A percentile compares a stretch with the other conserved stretches of the same genome.
Conservation (phyloP, 2,329 filamentous ascomycete species). For the Stagonosporopsis cucurbitacearum region DNA sequence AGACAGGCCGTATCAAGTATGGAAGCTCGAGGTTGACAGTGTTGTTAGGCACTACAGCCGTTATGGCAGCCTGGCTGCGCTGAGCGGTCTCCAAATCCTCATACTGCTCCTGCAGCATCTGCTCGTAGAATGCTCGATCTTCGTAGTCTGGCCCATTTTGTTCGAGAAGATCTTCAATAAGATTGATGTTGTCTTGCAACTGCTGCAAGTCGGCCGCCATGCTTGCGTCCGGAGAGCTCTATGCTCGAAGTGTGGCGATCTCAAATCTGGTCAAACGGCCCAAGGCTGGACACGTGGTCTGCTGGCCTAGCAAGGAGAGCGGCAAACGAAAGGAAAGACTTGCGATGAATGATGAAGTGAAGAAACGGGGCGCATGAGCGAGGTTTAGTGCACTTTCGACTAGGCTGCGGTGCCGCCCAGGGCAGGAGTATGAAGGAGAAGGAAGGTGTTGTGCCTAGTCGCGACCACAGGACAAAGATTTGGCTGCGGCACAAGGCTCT, state of each 20-base stretch:
- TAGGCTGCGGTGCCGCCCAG: slow-evolving; percentile 6
- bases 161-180: slow-evolving; percentile 13
- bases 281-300: neutral
- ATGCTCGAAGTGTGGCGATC: neutral
- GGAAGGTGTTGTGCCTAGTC: slow-evolving; percentile 1
- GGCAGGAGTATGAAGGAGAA: slow-evolving; percentile 9
- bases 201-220: slow-evolving; percentile 7
- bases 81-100: neutral
- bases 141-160: slow-evolving; percentile 2
- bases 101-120: slow-evolving; percentile 16
- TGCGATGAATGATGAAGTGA: slow-evolving; percentile 3
- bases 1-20: neutral
- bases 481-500: neutral
- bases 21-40: neutral
- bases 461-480: slow-evolving; percentile 4
- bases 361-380: neutral
- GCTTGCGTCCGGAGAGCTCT: neutral
- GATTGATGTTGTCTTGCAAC: slow-evolving; percentile 10
- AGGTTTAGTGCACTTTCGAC: neutral
- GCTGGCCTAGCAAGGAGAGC: neutral
- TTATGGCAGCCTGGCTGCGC: neutral
- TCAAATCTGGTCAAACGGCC: neutral
- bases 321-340: neutral
- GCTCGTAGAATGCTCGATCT: slow-evolving; percentile 8
- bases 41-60: neutral